Base-by-base conservation (phyloP, 2,329 filamentous ascomycete species). In the Botryotinia convoluta region DNA sequence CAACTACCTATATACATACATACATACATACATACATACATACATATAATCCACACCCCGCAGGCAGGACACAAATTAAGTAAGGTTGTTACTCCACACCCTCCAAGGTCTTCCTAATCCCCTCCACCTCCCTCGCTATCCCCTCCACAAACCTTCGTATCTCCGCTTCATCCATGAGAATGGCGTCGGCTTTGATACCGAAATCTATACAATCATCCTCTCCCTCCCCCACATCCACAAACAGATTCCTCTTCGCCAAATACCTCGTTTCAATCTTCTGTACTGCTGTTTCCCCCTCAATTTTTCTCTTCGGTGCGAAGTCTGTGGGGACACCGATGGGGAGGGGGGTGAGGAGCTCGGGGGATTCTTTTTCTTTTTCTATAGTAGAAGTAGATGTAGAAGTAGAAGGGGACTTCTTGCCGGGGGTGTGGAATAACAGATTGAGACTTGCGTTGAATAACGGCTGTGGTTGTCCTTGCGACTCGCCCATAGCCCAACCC, bases 211-310 rank as follows among this genome's bases (percentile, higher is more conserved):
- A 18, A 29, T 59, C 51, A 18, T 44, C 18, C 22, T 29, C 68
- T 5, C 68, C 54, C 12, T 42, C 48, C 1, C 51, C 68, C 4
- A 60, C 39, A 70, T 70, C 68, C 9, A 70, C 54, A 70, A 70
- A 70, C 54, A 70, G 14, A 26, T 60, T 60, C 12, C 39, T 45
- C 54, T 45, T 45, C 18, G 32, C 67, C 51, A 44, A 44, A 35
- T 57, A 69, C 26, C 12, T 16, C 1, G 67, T 60, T 12, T 69
- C 51, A 32, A 69, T 22, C 6, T 18, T 20, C 51, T 60, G 35
- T 9, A 69, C 51, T 0, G 51, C 51, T 5, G 51, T 39, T 14
- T 57, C 67, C 4, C 67, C 67, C 3, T 32, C 18, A 5, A 69
- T 60, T 18, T 42, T 69, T 42, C 18, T 35, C 12, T 59, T 59